Evolutionary conservation across 495 filamentous ascomycete genomes (phyloP).

Genomic region (Neurospora pannonica): DNA sequence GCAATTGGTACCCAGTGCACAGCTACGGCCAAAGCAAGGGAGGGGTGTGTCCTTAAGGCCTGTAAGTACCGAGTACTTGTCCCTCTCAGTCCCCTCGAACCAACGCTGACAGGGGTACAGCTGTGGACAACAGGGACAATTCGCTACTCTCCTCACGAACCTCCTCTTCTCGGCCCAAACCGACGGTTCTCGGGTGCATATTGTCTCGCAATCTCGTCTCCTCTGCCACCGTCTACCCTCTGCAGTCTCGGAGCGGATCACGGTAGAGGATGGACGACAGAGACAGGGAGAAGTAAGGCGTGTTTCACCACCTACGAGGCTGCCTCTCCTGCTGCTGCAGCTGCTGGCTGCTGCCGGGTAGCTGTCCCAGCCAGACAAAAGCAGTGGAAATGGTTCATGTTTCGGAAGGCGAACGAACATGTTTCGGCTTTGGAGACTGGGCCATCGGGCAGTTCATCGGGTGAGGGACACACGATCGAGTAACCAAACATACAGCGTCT

Average conservation of each 20-base stretch:
- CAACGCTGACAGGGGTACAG: neutral
- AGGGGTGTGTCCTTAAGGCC: neutral
- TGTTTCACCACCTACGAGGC: neutral
- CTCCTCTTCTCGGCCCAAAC: neutral
- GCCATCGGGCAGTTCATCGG: neutral
- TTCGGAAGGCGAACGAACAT: neutral
- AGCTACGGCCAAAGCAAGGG: neutral
- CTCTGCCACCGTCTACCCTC: neutral
- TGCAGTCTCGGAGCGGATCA: neutral
- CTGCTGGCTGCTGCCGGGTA: neutral
- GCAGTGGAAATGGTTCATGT: neutral
- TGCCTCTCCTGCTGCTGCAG: neutral
- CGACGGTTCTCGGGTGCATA: neutral
- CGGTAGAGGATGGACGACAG: neutral
- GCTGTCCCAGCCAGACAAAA: neutral
- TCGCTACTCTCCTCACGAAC: neutral
- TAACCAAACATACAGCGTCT: neutral
- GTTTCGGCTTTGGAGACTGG: neutral
- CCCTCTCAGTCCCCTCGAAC: neutral
- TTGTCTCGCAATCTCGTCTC: neutral
- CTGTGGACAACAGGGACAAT: neutral
- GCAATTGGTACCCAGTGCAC: neutral
- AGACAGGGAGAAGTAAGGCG: neutral
- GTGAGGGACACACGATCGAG: neutral
- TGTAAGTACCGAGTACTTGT: neutral